Conservation (phyloP, 352 stramenopile species). For the Blastocystis sp. region DNA sequence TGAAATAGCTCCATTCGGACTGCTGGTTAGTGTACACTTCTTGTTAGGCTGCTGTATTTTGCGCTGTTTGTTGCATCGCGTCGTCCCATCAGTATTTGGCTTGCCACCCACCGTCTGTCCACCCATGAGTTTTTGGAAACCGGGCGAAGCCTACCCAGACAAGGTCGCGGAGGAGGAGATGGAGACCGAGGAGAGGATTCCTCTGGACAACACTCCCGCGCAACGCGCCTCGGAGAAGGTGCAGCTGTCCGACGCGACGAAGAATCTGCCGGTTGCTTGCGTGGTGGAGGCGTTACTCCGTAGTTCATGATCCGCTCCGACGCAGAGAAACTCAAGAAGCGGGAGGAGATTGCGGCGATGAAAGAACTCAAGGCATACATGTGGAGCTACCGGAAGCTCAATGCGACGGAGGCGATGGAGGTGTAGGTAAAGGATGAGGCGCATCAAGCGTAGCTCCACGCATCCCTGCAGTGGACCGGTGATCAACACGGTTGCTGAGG, state of each 20-base stretch:
- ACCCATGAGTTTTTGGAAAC: slow-evolving; percentile 65
- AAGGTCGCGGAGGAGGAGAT: slow-evolving; percentile 12
- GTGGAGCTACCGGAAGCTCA: slow-evolving; percentile 59
- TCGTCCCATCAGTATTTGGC: not conserved
- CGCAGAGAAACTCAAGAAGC: slow-evolving; percentile 1
- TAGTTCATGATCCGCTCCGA: slow-evolving; percentile 66
- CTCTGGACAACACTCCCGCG: not conserved
- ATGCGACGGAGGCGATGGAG: not conserved
- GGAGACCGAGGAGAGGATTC: not conserved
- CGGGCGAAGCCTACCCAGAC: slow-evolving; percentile 52
- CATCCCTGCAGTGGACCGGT: slow-evolving; percentile 45
- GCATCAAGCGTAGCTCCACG: not conserved
- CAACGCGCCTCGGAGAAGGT: not conserved
- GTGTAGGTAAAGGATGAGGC: not conserved
- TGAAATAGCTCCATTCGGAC: not conserved
- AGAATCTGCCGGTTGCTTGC: slow-evolving; percentile 32
- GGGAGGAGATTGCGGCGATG: slow-evolving; percentile 50
- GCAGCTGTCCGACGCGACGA: slow-evolving; percentile 31
- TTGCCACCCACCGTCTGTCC: not conserved
- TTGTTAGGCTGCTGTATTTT: not conserved
- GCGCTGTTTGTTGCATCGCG: not conserved
- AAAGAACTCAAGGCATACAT: slow-evolving; percentile 67
- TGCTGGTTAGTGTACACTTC: too few relatives aligned
- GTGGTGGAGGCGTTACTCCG: not conserved
- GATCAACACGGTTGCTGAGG: slow-evolving; percentile 39